These are phyloP conservation scores for Miamiensis avidus DNA, from an alignment of 169 alveolate species.

Conservation along the genomic window DNA sequence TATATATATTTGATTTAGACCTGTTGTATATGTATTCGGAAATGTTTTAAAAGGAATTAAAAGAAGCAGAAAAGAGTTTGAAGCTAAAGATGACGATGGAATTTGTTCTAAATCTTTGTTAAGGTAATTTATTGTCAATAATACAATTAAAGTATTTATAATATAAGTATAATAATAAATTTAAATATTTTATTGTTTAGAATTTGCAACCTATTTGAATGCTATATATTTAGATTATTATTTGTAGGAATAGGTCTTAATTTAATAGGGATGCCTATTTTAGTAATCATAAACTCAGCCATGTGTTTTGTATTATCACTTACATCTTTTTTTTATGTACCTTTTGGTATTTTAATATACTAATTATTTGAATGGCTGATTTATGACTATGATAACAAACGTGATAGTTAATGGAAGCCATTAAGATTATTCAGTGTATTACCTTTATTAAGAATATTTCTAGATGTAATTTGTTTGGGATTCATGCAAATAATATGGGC, in stretches of 20 bases:
- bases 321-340: slow-evolving; percentile 16
- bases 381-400: slow-evolving; percentile 18
- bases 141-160: too few relatives aligned
- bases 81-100: slow-evolving; percentile 11
- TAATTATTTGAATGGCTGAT: slow-evolving; percentile 5
- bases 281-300: not conserved
- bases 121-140: too few relatives aligned
- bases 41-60: slow-evolving; percentile 11
- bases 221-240: slow-evolving; percentile 25
- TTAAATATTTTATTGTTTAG: too few relatives aligned
- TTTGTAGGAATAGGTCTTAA: slow-evolving; percentile 6
- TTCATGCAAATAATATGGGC: too few relatives aligned
- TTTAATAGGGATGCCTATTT: not conserved
- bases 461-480: too few relatives aligned
- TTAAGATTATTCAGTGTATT: too few relatives aligned
- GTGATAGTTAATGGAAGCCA: too few relatives aligned
- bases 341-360: not conserved
- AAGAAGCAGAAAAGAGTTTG: slow-evolving; percentile 11
- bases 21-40: not conserved
- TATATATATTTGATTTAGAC: not conserved
- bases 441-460: too few relatives aligned
- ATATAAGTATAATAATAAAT: too few relatives aligned
- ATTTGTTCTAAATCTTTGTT: slow-evolving; percentile 23
- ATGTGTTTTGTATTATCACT: slow-evolving; percentile 1
- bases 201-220: slow-evolving; percentile 20